Evolutionary conservation across 176 grass and related monocot species (phyloP), one percentile per base, ranked within the genome.

Genomic region (Triticum aestivum): DNA sequence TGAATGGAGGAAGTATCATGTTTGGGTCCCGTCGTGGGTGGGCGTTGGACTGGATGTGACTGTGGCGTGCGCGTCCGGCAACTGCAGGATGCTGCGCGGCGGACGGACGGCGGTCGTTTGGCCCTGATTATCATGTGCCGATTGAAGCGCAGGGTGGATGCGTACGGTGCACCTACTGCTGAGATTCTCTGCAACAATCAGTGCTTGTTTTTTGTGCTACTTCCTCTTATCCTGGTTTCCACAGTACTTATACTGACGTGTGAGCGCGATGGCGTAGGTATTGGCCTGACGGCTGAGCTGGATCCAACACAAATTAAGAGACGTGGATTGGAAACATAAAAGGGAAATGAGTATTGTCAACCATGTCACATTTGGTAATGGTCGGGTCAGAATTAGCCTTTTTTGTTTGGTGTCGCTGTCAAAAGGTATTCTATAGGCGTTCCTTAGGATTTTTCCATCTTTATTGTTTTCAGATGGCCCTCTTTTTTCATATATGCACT

Each of bases 1-100:
- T 33, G 32, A 37, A 37, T 0, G 35, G 35, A 37, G 35, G 35
- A 1, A 37, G 47, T 49, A 49, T 30, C 30, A 38, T 69, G 59
- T 51, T 65, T 58, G 32, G 27, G 56, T 65, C n/a, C 72, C 14
- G 9, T 20, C 9, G 20, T 72, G 37, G 37, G 77, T 73, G 21
- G 70, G 26, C 18, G 86, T 9, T 69, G 72, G 41, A 59, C 13
- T 32, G 13, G 81, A 70, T 63, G 65, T 84, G 66, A 73, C 65
- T 15, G 21, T 79, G 86, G 35, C 65, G 47, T 64, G 29, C 10
- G 65, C 12, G 1, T 72, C 81, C 52, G 14, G 87, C 51, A 71
- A 78, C 27, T 23, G 52, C 15, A 66, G 6, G 79, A 44, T 70
- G 29, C 80, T 18, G 32, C 65, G 62, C 27, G 59, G 61, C 4